phyloP scores from a whole-genome alignment of 768 basidiomycete genomes.

The Hygrocybe coccinea region DNA sequence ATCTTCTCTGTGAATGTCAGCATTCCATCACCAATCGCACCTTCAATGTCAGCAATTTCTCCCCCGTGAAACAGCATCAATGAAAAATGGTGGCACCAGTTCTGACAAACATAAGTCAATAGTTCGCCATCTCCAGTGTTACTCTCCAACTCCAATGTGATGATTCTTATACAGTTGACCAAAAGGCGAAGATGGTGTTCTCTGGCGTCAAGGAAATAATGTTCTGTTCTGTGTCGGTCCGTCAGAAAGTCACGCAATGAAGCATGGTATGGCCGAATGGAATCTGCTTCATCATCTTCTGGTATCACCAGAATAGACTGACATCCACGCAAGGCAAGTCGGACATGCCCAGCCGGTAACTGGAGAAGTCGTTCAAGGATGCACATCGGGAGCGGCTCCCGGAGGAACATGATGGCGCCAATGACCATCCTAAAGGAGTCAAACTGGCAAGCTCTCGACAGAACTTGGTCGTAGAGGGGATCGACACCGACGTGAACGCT shows the following conservation, averaged over 20 bases:
- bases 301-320: constrained; percentile 10
- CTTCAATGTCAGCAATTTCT: too few species aligned
- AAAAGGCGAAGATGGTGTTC: too few species aligned
- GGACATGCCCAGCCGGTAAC: constrained; percentile 1
- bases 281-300: constrained; percentile 8
- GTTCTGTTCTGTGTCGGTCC: background rate
- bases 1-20: too few species aligned
- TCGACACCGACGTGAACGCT: too few species aligned
- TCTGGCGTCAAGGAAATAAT: too few species aligned
- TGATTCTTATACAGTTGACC: too few species aligned
- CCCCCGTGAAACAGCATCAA: too few species aligned
- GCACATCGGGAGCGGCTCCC: background rate
- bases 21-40: too few species aligned
- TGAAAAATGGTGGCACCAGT: too few species aligned
- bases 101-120: too few species aligned
- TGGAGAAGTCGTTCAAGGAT: constrained; percentile 2
- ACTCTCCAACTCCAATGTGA: too few species aligned
- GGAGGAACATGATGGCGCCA: background rate
- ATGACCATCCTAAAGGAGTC: background rate
- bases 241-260: constrained; percentile 33
- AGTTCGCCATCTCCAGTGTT: too few species aligned
- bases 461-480: background rate
- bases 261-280: constrained; percentile 29
- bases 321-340: background rate
- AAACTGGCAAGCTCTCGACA: background rate